These are phyloP conservation scores for Eimeria brunetti DNA, from an alignment of 169 alveolate genomes.

Conservation along the genomic window DNA sequence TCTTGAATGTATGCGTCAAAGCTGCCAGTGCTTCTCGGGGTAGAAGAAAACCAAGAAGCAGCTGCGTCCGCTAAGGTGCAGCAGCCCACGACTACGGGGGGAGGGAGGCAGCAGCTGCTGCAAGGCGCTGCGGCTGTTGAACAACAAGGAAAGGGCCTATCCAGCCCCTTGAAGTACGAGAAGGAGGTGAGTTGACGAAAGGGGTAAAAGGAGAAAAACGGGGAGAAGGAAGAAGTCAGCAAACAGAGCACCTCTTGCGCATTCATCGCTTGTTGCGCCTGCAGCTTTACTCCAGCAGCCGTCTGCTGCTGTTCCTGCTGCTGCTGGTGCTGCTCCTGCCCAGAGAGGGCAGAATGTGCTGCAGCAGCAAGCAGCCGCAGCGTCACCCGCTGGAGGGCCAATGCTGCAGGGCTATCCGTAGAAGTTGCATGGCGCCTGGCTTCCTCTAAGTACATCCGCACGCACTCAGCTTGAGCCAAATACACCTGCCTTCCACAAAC, in stretches of 20 bases:
- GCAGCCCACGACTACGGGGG: slow-evolving; percentile 25
- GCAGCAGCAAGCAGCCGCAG: slow-evolving; percentile 55
- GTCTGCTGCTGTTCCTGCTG: slow-evolving; percentile 31
- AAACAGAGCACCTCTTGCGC: slow-evolving; percentile 13
- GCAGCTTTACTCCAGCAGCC: not conserved
- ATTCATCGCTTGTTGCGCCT: not conserved
- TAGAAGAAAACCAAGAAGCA: slow-evolving; percentile 45
- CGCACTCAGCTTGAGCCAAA: slow-evolving; percentile 45
- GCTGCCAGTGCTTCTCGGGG: slow-evolving; percentile 19
- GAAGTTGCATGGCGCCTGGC: slow-evolving; percentile 30
- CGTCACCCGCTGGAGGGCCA: slow-evolving; percentile 39
- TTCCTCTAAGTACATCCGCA: slow-evolving; percentile 37
- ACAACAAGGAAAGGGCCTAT: not conserved
- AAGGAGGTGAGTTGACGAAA: slow-evolving; percentile 29
- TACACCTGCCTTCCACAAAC: slow-evolving; percentile 51
- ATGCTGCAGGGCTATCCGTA: slow-evolving; percentile 41
- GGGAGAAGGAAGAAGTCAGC: slow-evolving; percentile 20
- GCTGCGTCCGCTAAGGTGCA: slow-evolving; percentile 54
- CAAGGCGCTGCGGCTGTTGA: slow-evolving; percentile 30
- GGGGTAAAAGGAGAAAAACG: slow-evolving; percentile 32
- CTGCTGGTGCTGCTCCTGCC: not conserved
- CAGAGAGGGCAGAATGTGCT: not conserved
- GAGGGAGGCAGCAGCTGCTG: slow-evolving; percentile 51
- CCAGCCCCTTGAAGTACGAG: slow-evolving; percentile 33
- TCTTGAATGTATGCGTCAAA: slow-evolving; percentile 44